Evolutionary conservation across 2,329 filamentous ascomycete genomes (phyloP), one percentile per base, ranked within the genome.

Genomic region (Fusarium sp.): DNA sequence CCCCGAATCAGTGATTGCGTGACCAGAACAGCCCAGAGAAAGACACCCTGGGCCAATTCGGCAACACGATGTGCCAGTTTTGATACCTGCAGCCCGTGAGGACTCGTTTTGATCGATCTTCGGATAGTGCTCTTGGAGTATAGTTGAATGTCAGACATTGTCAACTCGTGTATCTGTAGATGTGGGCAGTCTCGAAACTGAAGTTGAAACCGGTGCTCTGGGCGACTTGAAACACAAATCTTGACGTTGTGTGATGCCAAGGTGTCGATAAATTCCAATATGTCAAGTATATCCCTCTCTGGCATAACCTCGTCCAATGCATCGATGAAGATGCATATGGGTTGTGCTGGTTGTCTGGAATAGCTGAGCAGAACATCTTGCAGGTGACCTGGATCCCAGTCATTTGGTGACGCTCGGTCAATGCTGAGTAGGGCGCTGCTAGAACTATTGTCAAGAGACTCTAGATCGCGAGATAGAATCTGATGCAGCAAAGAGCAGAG

Each of bases 211-310:
- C 19, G 6, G 1, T 24, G 7, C 3, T 58, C 26, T 4, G 43
- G 38, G 4, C 42, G 42, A 8, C 49, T 58, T 5, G 50, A 58
- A 6, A 58, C 12, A 7, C 49, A 58, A 12, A 58, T 15, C 11
- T 53, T 58, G 13, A 42, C 38, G 4, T 15, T 7, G 1, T 31
- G 19, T 10, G n/a, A 35, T 2, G 7, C 6, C 1, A 39, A 7
- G 5, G 3, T 1, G 6, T 38, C 46, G 19, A 55, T 15, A 1
- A 55, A 31, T 2, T 19, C 3, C 2, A 55, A n/a, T 5, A 43
- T 1, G 2, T 51, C 24, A 1, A 22, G 1, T 1, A 9, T 32
- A 6, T 55, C 52, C 22, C 38, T 13, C 5, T 34, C 39, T 10
- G 32, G 26, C 2, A 3, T 0, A 6, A n/a, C 22, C 19, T 55